Evolutionary conservation across 2,329 filamentous ascomycete species (phyloP).

Genomic region (Ascochyta viciae-villosae): DNA sequence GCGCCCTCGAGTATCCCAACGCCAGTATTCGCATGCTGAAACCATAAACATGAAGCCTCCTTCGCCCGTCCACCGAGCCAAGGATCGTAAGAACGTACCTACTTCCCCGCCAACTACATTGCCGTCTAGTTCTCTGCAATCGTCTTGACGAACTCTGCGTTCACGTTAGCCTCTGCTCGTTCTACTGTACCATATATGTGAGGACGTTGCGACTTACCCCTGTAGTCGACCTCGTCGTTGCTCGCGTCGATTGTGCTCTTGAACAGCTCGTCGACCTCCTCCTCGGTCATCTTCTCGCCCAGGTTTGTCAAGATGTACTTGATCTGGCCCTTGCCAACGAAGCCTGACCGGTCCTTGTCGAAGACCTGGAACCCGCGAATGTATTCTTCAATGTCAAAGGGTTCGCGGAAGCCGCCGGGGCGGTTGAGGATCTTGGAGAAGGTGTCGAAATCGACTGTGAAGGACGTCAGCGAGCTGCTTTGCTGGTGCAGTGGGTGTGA

Average conservation of each 20-base stretch:
- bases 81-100: conserved; percentile 11
- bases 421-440: conserved; percentile 97
- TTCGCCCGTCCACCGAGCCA: conserved; percentile 27
- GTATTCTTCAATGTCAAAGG: conserved; percentile 97
- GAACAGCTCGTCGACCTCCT: conserved; percentile 97
- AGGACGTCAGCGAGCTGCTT: conserved; percentile 4
- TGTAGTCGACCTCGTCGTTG: conserved; percentile 97
- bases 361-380: conserved; percentile 99
- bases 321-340: conserved; percentile 96
- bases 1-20: conserved; percentile 31
- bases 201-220: conserved; percentile 64
- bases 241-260: conserved; percentile 93
- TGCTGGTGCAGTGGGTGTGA: background rate
- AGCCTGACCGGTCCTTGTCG: conserved; percentile 98
- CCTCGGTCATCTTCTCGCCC: conserved; percentile 99
- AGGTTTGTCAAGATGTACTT: conserved; percentile 98
- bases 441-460: conserved; percentile 91
- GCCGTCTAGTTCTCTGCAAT: conserved; percentile 47
- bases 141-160: conserved; percentile 50
- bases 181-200: background rate
- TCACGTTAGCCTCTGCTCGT: conserved; percentile 13
- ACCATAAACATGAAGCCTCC: conserved; percentile 29
- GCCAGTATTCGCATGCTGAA: conserved; percentile 40
- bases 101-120: background rate
- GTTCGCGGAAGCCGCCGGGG: conserved; percentile 96